Evolutionary conservation across 192 early-diverging fungal genomes (phyloP).

Genomic region (Umbelopsis sp.): DNA sequence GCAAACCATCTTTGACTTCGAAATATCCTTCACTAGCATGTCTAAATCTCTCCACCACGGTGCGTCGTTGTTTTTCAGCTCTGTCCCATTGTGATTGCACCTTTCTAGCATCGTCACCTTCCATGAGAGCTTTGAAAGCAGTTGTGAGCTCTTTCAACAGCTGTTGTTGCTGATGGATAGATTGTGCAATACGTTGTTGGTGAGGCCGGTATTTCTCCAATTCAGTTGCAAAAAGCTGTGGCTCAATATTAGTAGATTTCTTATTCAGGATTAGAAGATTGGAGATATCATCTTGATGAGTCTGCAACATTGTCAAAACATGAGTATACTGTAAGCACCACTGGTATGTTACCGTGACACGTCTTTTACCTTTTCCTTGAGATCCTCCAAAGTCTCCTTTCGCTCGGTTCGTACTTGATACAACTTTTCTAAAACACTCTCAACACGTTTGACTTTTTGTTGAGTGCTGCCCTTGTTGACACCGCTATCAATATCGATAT

Average conservation of each 20-base stretch:
- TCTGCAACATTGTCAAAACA: constrained; percentile 22
- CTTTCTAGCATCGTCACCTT: constrained; percentile 66
- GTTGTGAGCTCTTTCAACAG: constrained; percentile 75
- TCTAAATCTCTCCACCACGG: constrained; percentile 64
- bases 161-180: constrained; percentile 72
- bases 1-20: constrained; percentile 59
- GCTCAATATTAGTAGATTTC: constrained; percentile 76
- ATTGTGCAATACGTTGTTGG: constrained; percentile 71
- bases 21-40: constrained; percentile 70
- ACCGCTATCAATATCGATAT: constrained; percentile 52
- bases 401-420: constrained; percentile 73
- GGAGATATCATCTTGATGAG: constrained; percentile 90
- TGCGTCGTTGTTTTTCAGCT: constrained; percentile 64
- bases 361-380: constrained; percentile 69
- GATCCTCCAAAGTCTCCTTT: constrained; percentile 65
- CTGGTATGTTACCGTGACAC: constrained; percentile 2
- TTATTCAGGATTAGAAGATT: constrained; percentile 75
- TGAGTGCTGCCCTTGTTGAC: constrained; percentile 39
- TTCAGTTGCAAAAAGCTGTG: constrained; percentile 86
- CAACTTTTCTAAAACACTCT: constrained; percentile 64
- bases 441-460: constrained; percentile 62
- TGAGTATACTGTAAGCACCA: background rate
- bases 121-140: constrained; percentile 77
- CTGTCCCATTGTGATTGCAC: constrained; percentile 72
- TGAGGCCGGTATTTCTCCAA: constrained; percentile 88